These are phyloP conservation scores for Sporisorium exsertum DNA, from an alignment of 1,284 basidiomycete genomes.

Conservation along the genomic window DNA sequence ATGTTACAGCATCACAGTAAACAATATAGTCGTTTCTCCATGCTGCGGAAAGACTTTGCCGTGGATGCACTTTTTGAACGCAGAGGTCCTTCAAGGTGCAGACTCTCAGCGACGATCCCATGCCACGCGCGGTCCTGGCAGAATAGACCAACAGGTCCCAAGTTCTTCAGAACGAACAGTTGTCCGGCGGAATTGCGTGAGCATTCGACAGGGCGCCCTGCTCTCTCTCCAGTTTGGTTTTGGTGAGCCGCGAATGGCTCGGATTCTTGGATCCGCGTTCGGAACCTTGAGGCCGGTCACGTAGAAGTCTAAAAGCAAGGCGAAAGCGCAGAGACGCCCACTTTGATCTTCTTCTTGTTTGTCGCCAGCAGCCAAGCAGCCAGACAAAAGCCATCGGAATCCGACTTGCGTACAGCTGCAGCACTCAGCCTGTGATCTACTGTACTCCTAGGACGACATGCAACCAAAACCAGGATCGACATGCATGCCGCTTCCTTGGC, in stretches of 20 bases:
- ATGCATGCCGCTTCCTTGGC: too few relatives aligned
- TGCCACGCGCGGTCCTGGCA: neutral
- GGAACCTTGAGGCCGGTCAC: neutral
- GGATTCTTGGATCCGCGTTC: neutral
- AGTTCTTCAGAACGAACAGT: too few relatives aligned
- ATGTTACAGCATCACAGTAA: neutral
- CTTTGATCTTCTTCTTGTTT: neutral
- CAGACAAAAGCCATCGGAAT: neutral
- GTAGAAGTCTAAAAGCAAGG: neutral
- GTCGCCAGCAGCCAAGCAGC: neutral
- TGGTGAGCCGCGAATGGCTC: neutral
- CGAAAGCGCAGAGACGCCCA: slow-evolving; percentile 7
- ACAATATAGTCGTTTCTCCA: too few relatives aligned
- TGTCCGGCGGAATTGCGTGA: neutral
- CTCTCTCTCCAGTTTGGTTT: too few relatives aligned
- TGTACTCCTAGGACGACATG: too few relatives aligned
- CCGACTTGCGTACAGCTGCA: too few relatives aligned
- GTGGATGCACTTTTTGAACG: too few relatives aligned
- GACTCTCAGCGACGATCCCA: neutral
- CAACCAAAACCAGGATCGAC: too few relatives aligned
- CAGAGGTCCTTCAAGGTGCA: too few relatives aligned
- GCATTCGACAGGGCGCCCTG: neutral
- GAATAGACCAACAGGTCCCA: neutral
- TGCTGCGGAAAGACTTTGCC: too few relatives aligned
- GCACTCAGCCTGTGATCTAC: too few relatives aligned